Evolutionary conservation across 768 basidiomycete species (phyloP).

Genomic region (Auricularia sp.): DNA sequence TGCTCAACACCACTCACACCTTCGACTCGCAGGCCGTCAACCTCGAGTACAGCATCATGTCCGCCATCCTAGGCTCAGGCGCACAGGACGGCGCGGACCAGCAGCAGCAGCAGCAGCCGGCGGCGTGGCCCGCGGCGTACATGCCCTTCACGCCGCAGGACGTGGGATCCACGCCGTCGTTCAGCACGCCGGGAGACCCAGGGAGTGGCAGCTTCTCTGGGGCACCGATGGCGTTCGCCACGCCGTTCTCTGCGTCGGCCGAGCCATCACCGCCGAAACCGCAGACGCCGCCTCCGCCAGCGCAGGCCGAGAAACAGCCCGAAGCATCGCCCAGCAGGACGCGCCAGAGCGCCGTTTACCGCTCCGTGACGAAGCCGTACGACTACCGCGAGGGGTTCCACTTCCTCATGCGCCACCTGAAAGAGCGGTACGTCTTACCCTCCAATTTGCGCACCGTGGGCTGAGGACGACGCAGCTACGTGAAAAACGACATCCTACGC

Average conservation of each 20-base stretch:
- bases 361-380: slow-evolving; percentile 63
- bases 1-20: slow-evolving; percentile 50
- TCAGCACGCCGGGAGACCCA: not conserved
- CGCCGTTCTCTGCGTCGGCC: not conserved
- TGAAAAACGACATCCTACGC: slow-evolving; percentile 90
- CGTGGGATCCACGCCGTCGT: not conserved
- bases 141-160: not conserved
- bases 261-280: not conserved
- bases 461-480: slow-evolving; percentile 47
- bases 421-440: slow-evolving; percentile 49
- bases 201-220: no score
- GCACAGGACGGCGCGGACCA: not conserved
- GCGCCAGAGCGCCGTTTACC: slow-evolving; percentile 38
- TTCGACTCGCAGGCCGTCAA: slow-evolving; percentile 90
- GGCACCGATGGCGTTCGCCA: not conserved
- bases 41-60: slow-evolving; percentile 90
- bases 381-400: slow-evolving; percentile 97
- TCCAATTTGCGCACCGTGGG: not conserved
- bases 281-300: slow-evolving; percentile 8
- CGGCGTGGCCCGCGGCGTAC: not conserved
- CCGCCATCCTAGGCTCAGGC: slow-evolving; percentile 62
- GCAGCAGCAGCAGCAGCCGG: not conserved
- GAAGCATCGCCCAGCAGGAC: not conserved
- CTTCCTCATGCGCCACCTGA: slow-evolving; percentile 86
- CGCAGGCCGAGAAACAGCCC: slow-evolving; percentile 7